phyloP scores from a whole-genome alignment of 768 basidiomycete genomes.

The Collybiopsis luxurians region DNA sequence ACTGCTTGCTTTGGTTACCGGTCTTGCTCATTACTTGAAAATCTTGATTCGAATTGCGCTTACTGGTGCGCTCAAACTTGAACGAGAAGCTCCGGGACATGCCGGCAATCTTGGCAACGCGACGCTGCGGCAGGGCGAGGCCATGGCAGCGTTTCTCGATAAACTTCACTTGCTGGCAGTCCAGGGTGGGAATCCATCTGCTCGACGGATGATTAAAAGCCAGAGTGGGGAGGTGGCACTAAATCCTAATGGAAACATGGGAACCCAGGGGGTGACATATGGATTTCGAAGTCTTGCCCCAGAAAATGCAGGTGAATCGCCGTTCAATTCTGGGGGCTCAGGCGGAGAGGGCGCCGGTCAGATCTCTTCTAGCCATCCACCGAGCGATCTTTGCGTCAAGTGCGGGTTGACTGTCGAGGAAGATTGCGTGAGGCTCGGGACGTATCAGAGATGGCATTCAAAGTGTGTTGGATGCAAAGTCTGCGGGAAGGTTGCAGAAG shows the following conservation, averaged over 20 bases:
- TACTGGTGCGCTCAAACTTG: constrained; percentile 92
- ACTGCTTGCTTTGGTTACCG: constrained; percentile 93
- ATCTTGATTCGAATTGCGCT: constrained; percentile 98
- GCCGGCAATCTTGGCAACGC: constrained; percentile 36
- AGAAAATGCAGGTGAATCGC: constrained; percentile 87
- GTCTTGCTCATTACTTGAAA: constrained; percentile 99
- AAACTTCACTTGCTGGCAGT: constrained; percentile 90
- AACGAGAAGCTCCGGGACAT: constrained; percentile 57
- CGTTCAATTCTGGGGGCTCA: constrained; percentile 40
- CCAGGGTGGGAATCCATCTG: constrained; percentile 78
- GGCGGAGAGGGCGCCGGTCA: constrained; percentile 27
- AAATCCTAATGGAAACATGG: constrained; percentile 49
- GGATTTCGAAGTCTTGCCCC: constrained; percentile 92
- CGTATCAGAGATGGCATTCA: constrained; percentile 97
- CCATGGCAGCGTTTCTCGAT: constrained; percentile 88
- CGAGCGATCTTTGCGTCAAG: constrained; percentile 87
- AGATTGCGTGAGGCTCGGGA: constrained; percentile 92
- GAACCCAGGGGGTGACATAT: constrained; percentile 87
- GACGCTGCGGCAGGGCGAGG: constrained; percentile 43
- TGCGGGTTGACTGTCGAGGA: constrained; percentile 94
- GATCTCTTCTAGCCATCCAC: constrained; percentile 63
- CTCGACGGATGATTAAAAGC: constrained; percentile 72
- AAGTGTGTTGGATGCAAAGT: constrained; percentile 82
- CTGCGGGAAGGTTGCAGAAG: constrained; percentile 77
- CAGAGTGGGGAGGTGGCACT: constrained; percentile 53